phyloP scores from a whole-genome alignment of 331 rosid genomes.

The Quercus tomentella region DNA sequence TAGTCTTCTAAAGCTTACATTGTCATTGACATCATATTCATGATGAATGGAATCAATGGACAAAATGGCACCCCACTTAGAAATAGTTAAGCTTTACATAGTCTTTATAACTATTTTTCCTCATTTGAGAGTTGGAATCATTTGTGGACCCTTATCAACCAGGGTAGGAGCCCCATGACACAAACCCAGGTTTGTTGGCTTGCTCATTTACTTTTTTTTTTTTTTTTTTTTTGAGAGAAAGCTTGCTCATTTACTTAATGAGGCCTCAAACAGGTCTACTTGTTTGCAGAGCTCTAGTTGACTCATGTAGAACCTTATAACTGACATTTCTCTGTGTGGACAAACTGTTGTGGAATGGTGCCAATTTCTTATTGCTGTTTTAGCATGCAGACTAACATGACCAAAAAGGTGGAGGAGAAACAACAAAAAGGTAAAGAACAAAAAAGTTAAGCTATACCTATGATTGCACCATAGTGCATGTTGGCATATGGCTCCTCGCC shows the following conservation, averaged over 20 bases:
- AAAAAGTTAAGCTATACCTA: constrained; percentile 47
- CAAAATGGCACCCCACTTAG: too few species aligned
- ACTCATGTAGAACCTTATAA: neutral
- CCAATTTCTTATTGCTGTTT: neutral
- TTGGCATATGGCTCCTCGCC: constrained; percentile 99
- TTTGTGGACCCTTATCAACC: too few species aligned
- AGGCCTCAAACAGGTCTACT: neutral
- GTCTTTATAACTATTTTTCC: too few species aligned
- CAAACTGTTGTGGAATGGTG: too few species aligned
- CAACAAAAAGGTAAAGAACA: constrained; percentile 13
- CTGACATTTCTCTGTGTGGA: neutral
- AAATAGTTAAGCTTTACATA: too few species aligned
- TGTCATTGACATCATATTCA: too few species aligned
- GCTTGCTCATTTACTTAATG: neutral
- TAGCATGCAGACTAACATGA: neutral
- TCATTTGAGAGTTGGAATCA: too few species aligned
- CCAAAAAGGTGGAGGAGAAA: neutral
- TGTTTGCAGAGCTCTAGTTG: neutral
- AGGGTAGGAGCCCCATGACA: too few species aligned
- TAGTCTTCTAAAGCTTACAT: too few species aligned
- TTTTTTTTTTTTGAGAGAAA: too few species aligned
- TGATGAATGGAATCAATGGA: too few species aligned
- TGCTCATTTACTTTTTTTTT: neutral
- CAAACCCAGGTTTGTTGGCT: too few species aligned
- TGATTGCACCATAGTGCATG: constrained; percentile 97